These are phyloP conservation scores for Primulina huaijiensis DNA, from an alignment of 257 asterid species.

Conservation along the genomic window DNA sequence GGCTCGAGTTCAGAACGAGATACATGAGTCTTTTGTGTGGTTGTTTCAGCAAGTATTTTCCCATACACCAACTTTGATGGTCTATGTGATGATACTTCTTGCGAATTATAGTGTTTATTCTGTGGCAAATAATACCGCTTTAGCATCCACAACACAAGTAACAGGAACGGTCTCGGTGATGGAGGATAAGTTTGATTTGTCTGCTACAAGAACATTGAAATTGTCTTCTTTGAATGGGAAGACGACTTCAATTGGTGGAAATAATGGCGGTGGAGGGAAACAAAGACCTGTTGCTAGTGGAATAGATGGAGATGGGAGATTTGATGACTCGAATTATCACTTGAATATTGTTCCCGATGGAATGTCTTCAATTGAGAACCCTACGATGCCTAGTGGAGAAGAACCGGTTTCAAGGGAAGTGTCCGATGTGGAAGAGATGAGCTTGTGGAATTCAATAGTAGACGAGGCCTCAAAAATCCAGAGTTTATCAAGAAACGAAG, in stretches of 20 bases:
- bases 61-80: slow-evolving; percentile 86
- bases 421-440: slow-evolving; percentile 45
- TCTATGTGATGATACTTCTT: slow-evolving; percentile 82
- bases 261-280: slow-evolving; percentile 60
- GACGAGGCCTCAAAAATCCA: slow-evolving; percentile 66
- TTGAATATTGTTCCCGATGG: slow-evolving; percentile 38
- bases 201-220: slow-evolving; percentile 40
- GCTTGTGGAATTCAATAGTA: slow-evolving; percentile 60
- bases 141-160: slow-evolving; percentile 44
- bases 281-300: slow-evolving; percentile 51
- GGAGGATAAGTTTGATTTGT: slow-evolving; percentile 64
- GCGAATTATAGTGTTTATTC: slow-evolving; percentile 91
- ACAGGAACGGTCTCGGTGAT: slow-evolving; percentile 39
- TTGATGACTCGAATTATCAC: slow-evolving; percentile 39
- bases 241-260: slow-evolving; percentile 56
- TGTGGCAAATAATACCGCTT: slow-evolving; percentile 48
- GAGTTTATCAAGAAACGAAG: slow-evolving; percentile 37
- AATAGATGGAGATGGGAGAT: slow-evolving; percentile 77
- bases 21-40: slow-evolving; percentile 93
- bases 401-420: slow-evolving; percentile 51
- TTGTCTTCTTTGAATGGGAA: slow-evolving; percentile 56
- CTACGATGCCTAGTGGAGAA: slow-evolving; percentile 44
- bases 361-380: slow-evolving; percentile 37
- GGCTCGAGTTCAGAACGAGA: slow-evolving; percentile 72
- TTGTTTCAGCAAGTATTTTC: slow-evolving; percentile 93